phyloP scores from a whole-genome alignment of 1,284 basidiomycete genomes.

The Cryptococcus floricola region DNA sequence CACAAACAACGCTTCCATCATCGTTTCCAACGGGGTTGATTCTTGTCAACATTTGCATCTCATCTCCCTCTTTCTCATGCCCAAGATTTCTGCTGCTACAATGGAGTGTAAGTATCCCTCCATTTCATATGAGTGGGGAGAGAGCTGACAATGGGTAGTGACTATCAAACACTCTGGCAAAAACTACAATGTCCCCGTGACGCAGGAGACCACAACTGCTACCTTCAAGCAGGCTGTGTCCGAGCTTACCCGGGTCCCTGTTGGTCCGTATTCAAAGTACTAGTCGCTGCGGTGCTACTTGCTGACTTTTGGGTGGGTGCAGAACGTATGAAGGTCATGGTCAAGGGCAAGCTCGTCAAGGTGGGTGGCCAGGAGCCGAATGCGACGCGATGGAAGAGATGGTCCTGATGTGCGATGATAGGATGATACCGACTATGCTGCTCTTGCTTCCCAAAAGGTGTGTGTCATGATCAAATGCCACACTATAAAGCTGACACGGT shows the following conservation, averaged over 20 bases:
- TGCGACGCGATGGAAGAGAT: background rate
- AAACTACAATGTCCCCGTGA: slow-evolving; percentile 52
- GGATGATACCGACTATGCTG: slow-evolving; percentile 82
- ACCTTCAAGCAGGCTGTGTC: slow-evolving; percentile 81
- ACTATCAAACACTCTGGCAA: slow-evolving; percentile 91
- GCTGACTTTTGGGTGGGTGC: slow-evolving; percentile 25
- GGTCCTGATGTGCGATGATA: slow-evolving; percentile 35
- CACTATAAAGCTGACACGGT: slow-evolving; percentile 2
- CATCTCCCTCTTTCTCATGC: too few relatives aligned
- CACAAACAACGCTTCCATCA: too few relatives aligned
- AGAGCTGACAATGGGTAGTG: slow-evolving; percentile 49
- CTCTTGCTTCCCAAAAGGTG: slow-evolving; percentile 18
- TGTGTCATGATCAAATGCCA: slow-evolving; percentile 1
- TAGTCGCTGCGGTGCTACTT: background rate
- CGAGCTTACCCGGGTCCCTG: slow-evolving; percentile 76
- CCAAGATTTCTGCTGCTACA: too few relatives aligned
- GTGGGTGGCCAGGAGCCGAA: slow-evolving; percentile 17
- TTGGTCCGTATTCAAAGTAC: slow-evolving; percentile 26
- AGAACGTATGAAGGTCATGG: slow-evolving; percentile 95
- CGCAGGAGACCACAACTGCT: slow-evolving; percentile 58
- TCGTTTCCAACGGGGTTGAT: too few relatives aligned
- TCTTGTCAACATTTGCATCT: too few relatives aligned
- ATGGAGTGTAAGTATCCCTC: too few relatives aligned
- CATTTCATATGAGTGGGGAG: too few relatives aligned
- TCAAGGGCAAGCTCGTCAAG: slow-evolving; percentile 71